A percentile compares a stretch with the other conserved stretches of the same genome.
phyloP scores from a whole-genome alignment of 2,329 filamentous ascomycete species.

The Neocucurbitaria cava region DNA sequence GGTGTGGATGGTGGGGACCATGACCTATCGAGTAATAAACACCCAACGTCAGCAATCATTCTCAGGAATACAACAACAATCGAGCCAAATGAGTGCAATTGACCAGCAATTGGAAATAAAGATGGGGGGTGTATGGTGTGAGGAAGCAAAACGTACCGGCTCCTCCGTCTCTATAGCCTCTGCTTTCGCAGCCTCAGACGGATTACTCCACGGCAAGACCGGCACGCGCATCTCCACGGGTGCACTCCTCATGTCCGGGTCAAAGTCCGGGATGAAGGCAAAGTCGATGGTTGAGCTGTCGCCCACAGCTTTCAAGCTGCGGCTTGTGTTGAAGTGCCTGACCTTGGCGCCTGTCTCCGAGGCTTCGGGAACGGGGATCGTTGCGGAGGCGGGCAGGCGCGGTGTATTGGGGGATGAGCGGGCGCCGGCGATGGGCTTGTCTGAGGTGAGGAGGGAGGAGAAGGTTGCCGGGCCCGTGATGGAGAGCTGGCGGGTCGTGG shows the following conservation, averaged over 20 bases:
- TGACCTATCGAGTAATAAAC: slow-evolving; percentile 45
- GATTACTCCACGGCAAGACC: slow-evolving; percentile 50
- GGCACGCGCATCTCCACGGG: slow-evolving; percentile 56
- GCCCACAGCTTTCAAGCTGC: slow-evolving; percentile 61
- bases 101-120: slow-evolving; percentile 8
- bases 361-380: slow-evolving; percentile 47
- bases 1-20: slow-evolving; percentile 65
- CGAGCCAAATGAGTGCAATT: background rate
- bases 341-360: slow-evolving; percentile 38
- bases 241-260: slow-evolving; percentile 49
- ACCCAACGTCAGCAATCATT: background rate
- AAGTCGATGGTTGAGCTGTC: slow-evolving; percentile 70
- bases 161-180: slow-evolving; percentile 34
- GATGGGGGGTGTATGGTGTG: slow-evolving; percentile 12
- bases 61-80: too few relatives aligned
- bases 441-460: slow-evolving; percentile 57
- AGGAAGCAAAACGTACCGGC: slow-evolving; percentile 30
- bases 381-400: slow-evolving; percentile 57
- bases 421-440: slow-evolving; percentile 54
- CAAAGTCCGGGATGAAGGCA: slow-evolving; percentile 63
- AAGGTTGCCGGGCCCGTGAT: slow-evolving; percentile 68
- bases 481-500: slow-evolving; percentile 59
- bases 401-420: slow-evolving; percentile 53
- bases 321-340: slow-evolving; percentile 69
- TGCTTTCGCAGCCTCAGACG: slow-evolving; percentile 18